Percentiles rank a stretch among this genome's conserved stretches.
Conservation (phyloP, 331 rosid species). For the Telfairia occidentalis region DNA sequence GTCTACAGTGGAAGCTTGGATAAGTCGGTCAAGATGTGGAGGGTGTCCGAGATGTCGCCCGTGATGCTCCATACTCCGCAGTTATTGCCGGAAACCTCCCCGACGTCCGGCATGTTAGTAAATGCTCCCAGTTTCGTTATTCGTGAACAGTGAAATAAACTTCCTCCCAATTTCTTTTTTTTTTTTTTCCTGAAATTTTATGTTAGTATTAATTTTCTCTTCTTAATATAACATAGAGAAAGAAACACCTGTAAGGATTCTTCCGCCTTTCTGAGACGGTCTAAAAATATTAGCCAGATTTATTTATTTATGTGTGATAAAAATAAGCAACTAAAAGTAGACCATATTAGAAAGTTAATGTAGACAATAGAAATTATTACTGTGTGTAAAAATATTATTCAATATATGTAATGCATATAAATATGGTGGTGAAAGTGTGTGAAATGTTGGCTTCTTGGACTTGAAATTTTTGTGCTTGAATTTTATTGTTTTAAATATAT, state of each 20-base stretch:
- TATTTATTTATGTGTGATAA: not conserved
- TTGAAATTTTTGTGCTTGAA: not conserved
- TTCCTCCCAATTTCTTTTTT: not conserved
- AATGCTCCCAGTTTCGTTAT: constrained; percentile 12
- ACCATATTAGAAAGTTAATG: too few relatives aligned
- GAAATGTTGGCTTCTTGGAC: not conserved
- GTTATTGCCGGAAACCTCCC: not conserved
- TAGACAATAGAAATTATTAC: too few relatives aligned
- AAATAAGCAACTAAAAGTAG: too few relatives aligned
- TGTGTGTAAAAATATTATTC: not conserved
- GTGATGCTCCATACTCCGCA: not conserved
- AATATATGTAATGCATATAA: not conserved
- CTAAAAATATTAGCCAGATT: too few relatives aligned
- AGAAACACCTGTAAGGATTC: too few relatives aligned
- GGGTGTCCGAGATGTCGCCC: constrained; percentile 30
- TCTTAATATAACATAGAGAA: too few relatives aligned
- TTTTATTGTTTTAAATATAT: too few relatives aligned
- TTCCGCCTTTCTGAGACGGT: not conserved
- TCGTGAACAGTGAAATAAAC: not conserved
- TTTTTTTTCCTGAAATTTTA: not conserved
- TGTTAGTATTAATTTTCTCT: not conserved
- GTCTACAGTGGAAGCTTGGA: constrained; percentile 84
- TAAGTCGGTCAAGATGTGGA: constrained; percentile 82
- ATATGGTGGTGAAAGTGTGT: not conserved
- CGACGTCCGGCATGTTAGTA: not conserved